Base-by-base conservation (phyloP, 768 basidiomycete species). In the Mycena rebaudengoi region DNA sequence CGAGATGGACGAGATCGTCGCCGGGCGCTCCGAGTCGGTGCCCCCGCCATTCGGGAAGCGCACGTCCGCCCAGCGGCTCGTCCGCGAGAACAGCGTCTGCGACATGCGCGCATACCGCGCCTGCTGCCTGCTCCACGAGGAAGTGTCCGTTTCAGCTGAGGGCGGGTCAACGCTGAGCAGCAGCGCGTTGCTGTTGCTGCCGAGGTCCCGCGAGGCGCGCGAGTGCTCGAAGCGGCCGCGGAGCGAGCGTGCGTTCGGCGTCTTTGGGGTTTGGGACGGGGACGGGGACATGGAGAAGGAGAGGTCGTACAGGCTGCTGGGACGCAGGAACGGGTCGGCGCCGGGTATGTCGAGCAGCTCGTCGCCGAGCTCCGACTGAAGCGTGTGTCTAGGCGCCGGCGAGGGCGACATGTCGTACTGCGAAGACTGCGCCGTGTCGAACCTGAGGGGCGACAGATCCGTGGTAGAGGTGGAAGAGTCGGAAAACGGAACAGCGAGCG, bases 301-400 rank as follows among this genome's bases (percentile, higher is more conserved):
- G 54, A 89, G 70, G 61, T 85, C 83, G 64, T 82, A 85, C 18
- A 91, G 76, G 66, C 90, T 91, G 40, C 79, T 82, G 7, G 82
- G 80, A 75, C 73, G 45, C 26, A 46, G 5, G 30, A 65, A 65
- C 13, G 64, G 57, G 26, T 65, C 68, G 75, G 82, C 85, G 62
- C n/a, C n/a, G n/a, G n/a, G n/a, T n/a, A n/a, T n/a, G n/a, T n/a
- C n/a, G n/a, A n/a, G n/a, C n/a, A n/a, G n/a, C n/a, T 82, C 82
- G 16, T 82, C 80, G 5, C 85, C 88, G 1, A 93, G 79, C 73
- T 91, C 89, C 53, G 81, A 82, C 57, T 85, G 85, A 1, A 91
- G 79, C 2, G 86, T 81, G 18, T 71, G 75, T 20, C 70, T 70
- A 16, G 69, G 44, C 29, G 69, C 46, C 18, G 70, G 55, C 32